phyloP scores from a whole-genome alignment of 2,329 filamentous ascomycete genomes.

The Paraphoma chrysanthemicola region DNA sequence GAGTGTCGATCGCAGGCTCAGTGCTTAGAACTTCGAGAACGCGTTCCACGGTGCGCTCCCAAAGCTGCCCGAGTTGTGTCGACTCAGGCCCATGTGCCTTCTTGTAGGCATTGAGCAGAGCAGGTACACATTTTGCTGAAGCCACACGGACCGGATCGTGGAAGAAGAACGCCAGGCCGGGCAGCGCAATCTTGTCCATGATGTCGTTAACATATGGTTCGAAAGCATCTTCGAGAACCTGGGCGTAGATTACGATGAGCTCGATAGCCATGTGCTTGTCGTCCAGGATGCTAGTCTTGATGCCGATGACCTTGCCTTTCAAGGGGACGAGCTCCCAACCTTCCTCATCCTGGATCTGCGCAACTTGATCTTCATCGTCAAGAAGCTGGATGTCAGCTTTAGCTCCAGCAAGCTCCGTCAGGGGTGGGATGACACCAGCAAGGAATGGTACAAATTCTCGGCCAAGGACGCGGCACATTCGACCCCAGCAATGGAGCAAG shows the following conservation, averaged over 20 bases:
- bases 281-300: conserved; percentile 94
- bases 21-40: conserved; percentile 91
- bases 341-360: conserved; percentile 90
- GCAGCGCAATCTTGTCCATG: conserved; percentile 95
- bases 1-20: conserved; percentile 92
- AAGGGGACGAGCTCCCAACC: conserved; percentile 97
- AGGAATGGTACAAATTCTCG: conserved; percentile 92
- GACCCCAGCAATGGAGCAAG: conserved; percentile 97
- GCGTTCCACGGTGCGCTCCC: conserved; percentile 86
- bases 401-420: conserved; percentile 87
- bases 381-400: conserved; percentile 97
- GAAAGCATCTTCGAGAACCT: conserved; percentile 91
- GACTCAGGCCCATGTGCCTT: conserved; percentile 85
- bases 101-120: conserved; percentile 92
- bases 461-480: conserved; percentile 95
- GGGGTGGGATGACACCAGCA: conserved; percentile 89
- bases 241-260: conserved; percentile 94
- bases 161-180: conserved; percentile 97
- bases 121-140: conserved; percentile 91
- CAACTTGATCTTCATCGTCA: conserved; percentile 93
- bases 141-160: conserved; percentile 96
- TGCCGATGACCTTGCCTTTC: conserved; percentile 97
- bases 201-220: conserved; percentile 90
- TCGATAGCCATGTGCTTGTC: conserved; percentile 99
- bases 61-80: conserved; percentile 79